Conservation (phyloP, 2,329 filamentous ascomycete species). For the Monosporascus sp. region DNA sequence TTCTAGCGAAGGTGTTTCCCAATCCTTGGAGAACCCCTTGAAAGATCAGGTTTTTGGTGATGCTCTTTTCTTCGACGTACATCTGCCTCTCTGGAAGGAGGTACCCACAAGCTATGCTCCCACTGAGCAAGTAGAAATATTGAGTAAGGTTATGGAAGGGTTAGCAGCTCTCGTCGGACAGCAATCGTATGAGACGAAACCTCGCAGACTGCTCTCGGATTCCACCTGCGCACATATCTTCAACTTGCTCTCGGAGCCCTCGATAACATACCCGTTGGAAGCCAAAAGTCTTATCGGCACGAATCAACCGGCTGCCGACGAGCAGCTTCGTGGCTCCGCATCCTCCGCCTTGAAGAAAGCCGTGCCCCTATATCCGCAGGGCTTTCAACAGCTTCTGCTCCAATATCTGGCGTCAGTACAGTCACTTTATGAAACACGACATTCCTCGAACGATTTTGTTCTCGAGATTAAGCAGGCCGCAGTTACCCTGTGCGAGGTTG, state of each 20-base stretch:
- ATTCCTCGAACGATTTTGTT: conserved; percentile 9
- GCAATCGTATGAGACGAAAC: conserved; percentile 10
- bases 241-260: conserved; percentile 18
- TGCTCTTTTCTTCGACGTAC: conserved; percentile 20
- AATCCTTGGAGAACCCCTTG: conserved; percentile 5
- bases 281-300: conserved; percentile 10
- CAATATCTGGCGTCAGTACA: conserved; percentile 22
- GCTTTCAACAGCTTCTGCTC: conserved; percentile 24
- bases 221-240: conserved; percentile 20
- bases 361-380: conserved; percentile 21
- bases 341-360: conserved; percentile 19
- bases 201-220: conserved; percentile 21
- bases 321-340: conserved; percentile 20
- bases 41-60: conserved; percentile 27
- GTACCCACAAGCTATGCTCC: conserved; percentile 7
- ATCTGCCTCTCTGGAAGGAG: conserved; percentile 21
- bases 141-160: conserved; percentile 23
- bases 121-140: conserved; percentile 16
- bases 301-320: conserved; percentile 5
- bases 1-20: conserved; percentile 5
- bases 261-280: conserved; percentile 20
- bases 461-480: conserved; percentile 31
- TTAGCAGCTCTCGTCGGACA: conserved; percentile 22
- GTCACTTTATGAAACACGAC: conserved; percentile 14
- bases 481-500: conserved; percentile 42